Evolutionary conservation across 2,329 filamentous ascomycete species (phyloP).

Genomic region (Dryadomyces quercivorus): DNA sequence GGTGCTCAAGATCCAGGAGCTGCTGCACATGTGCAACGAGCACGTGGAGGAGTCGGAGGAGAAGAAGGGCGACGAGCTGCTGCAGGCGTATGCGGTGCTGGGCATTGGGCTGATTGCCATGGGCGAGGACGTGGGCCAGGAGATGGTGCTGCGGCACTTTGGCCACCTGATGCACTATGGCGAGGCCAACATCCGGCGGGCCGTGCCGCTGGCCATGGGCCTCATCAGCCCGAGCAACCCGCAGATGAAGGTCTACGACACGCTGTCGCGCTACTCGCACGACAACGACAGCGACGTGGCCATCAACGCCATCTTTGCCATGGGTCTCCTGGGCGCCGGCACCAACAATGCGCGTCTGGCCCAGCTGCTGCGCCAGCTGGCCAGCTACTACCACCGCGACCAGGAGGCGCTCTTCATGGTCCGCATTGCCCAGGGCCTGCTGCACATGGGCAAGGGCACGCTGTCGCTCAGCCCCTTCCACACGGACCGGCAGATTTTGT

Average conservation of each 20-base stretch:
- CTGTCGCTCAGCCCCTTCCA: conserved; percentile 97
- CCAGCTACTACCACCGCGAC: conserved; percentile 96
- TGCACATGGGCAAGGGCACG: conserved; percentile 99
- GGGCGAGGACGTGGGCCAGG: conserved; percentile 96
- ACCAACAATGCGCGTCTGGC: conserved; percentile 97
- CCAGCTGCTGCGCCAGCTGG: conserved; percentile 84
- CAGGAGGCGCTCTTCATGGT: conserved; percentile 98
- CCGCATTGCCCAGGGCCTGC: conserved; percentile 87
- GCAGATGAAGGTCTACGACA: conserved; percentile 99
- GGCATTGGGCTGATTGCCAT: conserved; percentile 91
- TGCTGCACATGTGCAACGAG: conserved; percentile 96
- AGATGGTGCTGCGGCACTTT: conserved; percentile 96
- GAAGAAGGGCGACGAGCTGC: conserved; percentile 88
- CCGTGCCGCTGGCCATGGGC: conserved; percentile 92
- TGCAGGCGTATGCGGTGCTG: conserved; percentile 91
- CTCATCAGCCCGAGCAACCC: conserved; percentile 95
- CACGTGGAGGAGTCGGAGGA: conserved; percentile 90
- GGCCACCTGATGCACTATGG: conserved; percentile 99
- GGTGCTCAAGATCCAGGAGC: conserved; percentile 91
- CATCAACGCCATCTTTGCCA: conserved; percentile 97
- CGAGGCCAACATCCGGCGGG: conserved; percentile 91
- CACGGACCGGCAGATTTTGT: conserved; percentile 91
- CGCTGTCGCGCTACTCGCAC: conserved; percentile 91
- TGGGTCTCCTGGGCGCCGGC: conserved; percentile 91
- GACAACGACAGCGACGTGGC: conserved; percentile 98